Percentiles rank a stretch among this genome's conserved stretches.
Evolutionary conservation across 1,284 basidiomycete genomes (phyloP).

Genomic region (Pisolithus thermaeus): DNA sequence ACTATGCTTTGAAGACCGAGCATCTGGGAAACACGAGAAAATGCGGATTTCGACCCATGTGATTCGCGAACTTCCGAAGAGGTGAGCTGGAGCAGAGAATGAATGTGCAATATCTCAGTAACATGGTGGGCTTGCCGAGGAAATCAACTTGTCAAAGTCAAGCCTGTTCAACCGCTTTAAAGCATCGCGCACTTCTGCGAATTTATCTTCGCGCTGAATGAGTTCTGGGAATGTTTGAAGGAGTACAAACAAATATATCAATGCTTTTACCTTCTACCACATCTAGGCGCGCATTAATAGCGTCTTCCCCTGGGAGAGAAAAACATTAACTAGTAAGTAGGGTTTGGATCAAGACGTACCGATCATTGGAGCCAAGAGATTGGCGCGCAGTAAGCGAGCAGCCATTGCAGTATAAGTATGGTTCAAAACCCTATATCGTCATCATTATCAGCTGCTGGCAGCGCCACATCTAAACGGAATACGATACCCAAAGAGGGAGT

Average conservation of each 20-base stretch:
- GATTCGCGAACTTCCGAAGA: constrained; percentile 52
- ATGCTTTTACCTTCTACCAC: constrained; percentile 66
- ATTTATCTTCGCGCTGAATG: constrained; percentile 69
- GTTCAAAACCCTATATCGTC: constrained; percentile 53
- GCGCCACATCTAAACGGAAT: background rate
- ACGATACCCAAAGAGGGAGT: constrained; percentile 70
- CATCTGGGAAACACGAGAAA: constrained; percentile 69
- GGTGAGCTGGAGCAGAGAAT: constrained; percentile 44
- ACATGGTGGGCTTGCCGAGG: constrained; percentile 41
- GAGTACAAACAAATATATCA: background rate
- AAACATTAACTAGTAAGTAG: too few species aligned
- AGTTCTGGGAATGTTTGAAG: constrained; percentile 48
- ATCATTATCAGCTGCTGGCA: background rate
- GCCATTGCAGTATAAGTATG: constrained; percentile 89
- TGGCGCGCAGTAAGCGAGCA: constrained; percentile 69
- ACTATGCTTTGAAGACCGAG: constrained; percentile 70
- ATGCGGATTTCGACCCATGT: constrained; percentile 56
- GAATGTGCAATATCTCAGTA: background rate
- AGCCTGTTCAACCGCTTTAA: constrained; percentile 70
- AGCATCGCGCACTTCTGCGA: constrained; percentile 61
- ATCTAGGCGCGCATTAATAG: constrained; percentile 78
- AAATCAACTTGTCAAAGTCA: constrained; percentile 86
- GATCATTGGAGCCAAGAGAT: constrained; percentile 73
- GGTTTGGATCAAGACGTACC: background rate
- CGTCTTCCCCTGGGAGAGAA: constrained; percentile 25